Evolutionary conservation across 108 stramenopile genomes (phyloP), one percentile per base, ranked within the genome.

Genomic region (Mediolabrus comicus): DNA sequence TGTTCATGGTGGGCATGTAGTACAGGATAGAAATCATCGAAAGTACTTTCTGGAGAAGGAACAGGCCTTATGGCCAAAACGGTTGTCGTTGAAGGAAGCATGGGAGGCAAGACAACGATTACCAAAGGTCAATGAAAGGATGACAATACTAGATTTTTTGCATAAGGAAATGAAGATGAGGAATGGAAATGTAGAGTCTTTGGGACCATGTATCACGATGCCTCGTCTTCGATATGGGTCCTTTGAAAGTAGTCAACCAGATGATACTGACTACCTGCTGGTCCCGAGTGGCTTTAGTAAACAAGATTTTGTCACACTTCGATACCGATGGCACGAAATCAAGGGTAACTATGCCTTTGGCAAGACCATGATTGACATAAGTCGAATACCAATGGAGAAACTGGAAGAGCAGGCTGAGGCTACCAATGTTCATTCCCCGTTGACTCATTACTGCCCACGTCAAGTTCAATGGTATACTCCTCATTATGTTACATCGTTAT

Each of bases 331-430:
- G 54, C 84, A 86, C 57, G 82, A 81, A 4, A 4, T 7, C 16
- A 52, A 56, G 11, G 39, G 55, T 0, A 70, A 84, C 22, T 73
- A 87, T 59, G 75, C 73, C 29, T 86, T 80, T 16, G 71, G 81
- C 56, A 90, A 90, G 59, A 64, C 79, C 28, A 62, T 90, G 2
- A 69, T 90, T 38, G 86, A 90, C 58, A 59, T 90, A 22, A 72
- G 74, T 22, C 59, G 83, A 49, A 79, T 90, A 4, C 62, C 78
- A 3, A 29, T 30, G 55, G 59, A 83, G 11, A 76, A 83, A 11
- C 57, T 90, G 39, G 30, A 26, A 17, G 66, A 41, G 26, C 7
- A 24, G 16, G 26, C 52, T 28, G 27, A 32, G 17, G 67, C 9
- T 28, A 22, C 39, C 10, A 76, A 62, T 28, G 62, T 71, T 16